phyloP scores from a whole-genome alignment of 2,329 filamentous ascomycete genomes.

The Aspergillus pseudoterreus region DNA sequence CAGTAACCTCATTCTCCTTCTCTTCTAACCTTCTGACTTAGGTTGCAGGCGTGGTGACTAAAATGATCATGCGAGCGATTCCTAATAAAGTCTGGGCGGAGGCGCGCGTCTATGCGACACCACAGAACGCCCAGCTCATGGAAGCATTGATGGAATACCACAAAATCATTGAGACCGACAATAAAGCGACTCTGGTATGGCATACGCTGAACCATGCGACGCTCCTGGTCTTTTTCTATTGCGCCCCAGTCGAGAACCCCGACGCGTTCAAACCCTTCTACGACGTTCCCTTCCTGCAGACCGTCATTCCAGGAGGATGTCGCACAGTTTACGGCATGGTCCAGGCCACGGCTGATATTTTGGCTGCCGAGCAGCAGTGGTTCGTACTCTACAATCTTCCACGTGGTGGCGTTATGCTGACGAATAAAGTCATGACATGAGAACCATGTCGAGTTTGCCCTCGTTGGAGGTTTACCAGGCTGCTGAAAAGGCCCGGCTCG shows the following conservation, averaged over 20 bases:
- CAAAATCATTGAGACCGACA: constrained; percentile 8
- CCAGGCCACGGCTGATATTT: constrained; percentile 1
- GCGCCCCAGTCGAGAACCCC: constrained; percentile 5
- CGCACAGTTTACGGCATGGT: constrained; percentile 8
- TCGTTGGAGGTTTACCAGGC: constrained; percentile 1
- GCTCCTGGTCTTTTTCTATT: constrained; percentile 9
- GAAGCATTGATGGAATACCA: constrained; percentile 12
- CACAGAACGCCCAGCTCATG: constrained; percentile 3
- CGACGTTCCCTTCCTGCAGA: constrained; percentile 3
- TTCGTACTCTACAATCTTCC: not conserved
- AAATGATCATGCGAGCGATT: constrained; percentile 14
- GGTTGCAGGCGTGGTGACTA: constrained; percentile 13
- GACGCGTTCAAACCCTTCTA: constrained; percentile 7
- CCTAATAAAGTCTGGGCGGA: constrained; percentile 14
- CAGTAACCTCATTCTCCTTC: not conserved
- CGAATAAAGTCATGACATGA: constrained; percentile 13
- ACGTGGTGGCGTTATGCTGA: not conserved
- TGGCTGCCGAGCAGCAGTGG: not conserved
- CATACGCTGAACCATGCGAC: constrained; percentile 6
- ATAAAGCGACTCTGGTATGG: constrained; percentile 10
- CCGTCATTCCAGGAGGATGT: constrained; percentile 4
- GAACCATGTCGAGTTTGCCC: constrained; percentile 11
- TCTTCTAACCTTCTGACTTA: not conserved
- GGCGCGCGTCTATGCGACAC: constrained; percentile 5
- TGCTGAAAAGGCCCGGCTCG: not conserved